A percentile compares a stretch with the other conserved stretches of the same genome.
phyloP scores from a whole-genome alignment of 1,139 yeast genomes.

The Zygoascus meyerae region DNA sequence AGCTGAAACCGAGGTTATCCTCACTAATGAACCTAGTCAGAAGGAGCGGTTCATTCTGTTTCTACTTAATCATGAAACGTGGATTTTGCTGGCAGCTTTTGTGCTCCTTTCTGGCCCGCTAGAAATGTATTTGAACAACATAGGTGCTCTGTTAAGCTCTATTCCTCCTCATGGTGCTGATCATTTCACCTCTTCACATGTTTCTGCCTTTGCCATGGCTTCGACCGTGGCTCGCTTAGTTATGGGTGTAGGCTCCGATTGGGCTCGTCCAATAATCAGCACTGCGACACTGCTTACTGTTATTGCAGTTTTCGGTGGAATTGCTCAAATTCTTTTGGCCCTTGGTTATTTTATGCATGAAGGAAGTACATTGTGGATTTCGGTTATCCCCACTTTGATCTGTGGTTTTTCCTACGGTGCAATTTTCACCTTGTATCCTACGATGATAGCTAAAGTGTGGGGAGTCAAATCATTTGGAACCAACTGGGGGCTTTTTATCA shows the following conservation, averaged over 20 bases:
- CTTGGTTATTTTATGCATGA: conserved; percentile 32
- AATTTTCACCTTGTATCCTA: conserved; percentile 77
- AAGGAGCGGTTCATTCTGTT: conserved; percentile 45
- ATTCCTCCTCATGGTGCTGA: conserved; percentile 26
- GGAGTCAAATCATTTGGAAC: conserved; percentile 88
- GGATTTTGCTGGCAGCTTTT: conserved; percentile 57
- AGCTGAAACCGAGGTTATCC: conserved; percentile 16
- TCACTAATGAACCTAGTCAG: conserved; percentile 43
- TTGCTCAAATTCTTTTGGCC: conserved; percentile 24
- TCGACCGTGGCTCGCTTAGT: conserved; percentile 61
- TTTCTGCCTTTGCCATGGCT: conserved; percentile 48
- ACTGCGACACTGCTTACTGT: conserved; percentile 29
- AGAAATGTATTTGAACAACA: conserved; percentile 80
- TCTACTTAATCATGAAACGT: conserved; percentile 57
- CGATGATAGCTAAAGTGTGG: conserved; percentile 77
- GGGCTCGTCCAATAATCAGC: conserved; percentile 24
- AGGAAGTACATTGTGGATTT: conserved; percentile 22
- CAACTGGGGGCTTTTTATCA: conserved; percentile 86
- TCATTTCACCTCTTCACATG: conserved; percentile 38
- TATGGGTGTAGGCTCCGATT: conserved; percentile 64
- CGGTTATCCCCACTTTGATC: conserved; percentile 44
- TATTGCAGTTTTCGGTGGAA: conserved; percentile 24
- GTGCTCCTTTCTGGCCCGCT: conserved; percentile 75
- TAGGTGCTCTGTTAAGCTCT: conserved; percentile 53
- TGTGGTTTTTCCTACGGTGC: conserved; percentile 80